Evolutionary conservation across 306 rosid species (phyloP).

Genomic region (Fragaria iinumae): DNA sequence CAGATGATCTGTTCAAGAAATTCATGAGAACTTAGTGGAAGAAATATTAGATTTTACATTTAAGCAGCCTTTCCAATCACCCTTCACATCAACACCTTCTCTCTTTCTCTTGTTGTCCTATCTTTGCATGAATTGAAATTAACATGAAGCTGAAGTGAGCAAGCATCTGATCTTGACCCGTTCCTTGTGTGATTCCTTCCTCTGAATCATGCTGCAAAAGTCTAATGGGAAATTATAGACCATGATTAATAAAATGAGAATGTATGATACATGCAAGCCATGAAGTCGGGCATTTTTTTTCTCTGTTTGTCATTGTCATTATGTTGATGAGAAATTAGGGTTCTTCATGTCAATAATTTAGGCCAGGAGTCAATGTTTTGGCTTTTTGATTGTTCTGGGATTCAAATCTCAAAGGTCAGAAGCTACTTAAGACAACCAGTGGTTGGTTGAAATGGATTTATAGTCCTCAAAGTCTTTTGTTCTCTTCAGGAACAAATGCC

Average conservation of each 20-base stretch:
- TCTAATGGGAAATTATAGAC: background rate
- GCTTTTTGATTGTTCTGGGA: background rate
- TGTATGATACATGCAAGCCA: background rate
- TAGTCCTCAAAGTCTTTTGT: background rate
- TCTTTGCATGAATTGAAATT: too few species aligned
- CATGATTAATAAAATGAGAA: background rate
- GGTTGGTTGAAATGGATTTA: background rate
- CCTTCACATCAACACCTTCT: background rate
- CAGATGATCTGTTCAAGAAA: background rate
- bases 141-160: background rate
- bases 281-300: background rate
- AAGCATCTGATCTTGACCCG: background rate
- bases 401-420: constrained; percentile 5
- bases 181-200: background rate
- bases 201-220: background rate
- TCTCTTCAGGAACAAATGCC: constrained; percentile 1
- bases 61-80: background rate
- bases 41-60: background rate
- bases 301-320: background rate
- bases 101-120: background rate
- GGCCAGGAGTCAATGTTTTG: background rate
- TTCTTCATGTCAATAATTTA: background rate
- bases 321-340: background rate
- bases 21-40: background rate
- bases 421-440: background rate